Evolutionary conservation across 176 grass and related monocot species (phyloP), one percentile per base, ranked within the genome.

Genomic region (Rhynchospora breviuscula): DNA sequence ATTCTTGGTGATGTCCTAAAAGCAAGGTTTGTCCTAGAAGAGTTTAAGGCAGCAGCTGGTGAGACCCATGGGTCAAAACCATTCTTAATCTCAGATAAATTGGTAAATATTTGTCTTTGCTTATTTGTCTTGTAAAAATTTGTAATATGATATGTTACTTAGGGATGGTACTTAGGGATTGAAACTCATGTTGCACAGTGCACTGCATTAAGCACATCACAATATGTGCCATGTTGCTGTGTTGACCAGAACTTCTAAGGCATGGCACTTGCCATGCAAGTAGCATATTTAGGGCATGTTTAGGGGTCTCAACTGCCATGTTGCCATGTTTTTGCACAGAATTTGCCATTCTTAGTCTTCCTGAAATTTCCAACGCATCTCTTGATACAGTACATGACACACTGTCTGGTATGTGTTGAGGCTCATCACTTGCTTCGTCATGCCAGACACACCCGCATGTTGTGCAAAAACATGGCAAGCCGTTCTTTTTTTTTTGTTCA

Each of bases 21-120:
- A 79, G 89, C 91, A 90, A 92, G 90, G 76, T 81, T 40, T 67
- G 84, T 84, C 48, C 63, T 92, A 89, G 67, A 68, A 80, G 91
- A 92, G 22, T 61, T 90, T 84, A 85, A 65, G 81, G 66, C 80
- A 63, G 83, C 78, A 88, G 46, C 90, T 79, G 84, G 66, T 72
- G 35, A 44, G 2, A 45, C 18, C 31, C 67, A 46, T 46, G 67
- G 18, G 67, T 70, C 67, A 45, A 35, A 45, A 70, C 35, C 35
- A 70, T 43, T 70, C 35, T n/a, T 45, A 45, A 45, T 35, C 67
- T 70, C 35, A 44, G 67, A 70, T 7, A 70, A 70, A 70, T 18
- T 45, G 67, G 67, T 70, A 70, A 40, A 45, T 15, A 45, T 31
- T 70, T n/a, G 49, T 52, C 10, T 7, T 18, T 70, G 9, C 13